These are phyloP conservation scores for Epichloe sibirici DNA, from an alignment of 2,329 filamentous ascomycete species.

Conservation along the genomic window DNA sequence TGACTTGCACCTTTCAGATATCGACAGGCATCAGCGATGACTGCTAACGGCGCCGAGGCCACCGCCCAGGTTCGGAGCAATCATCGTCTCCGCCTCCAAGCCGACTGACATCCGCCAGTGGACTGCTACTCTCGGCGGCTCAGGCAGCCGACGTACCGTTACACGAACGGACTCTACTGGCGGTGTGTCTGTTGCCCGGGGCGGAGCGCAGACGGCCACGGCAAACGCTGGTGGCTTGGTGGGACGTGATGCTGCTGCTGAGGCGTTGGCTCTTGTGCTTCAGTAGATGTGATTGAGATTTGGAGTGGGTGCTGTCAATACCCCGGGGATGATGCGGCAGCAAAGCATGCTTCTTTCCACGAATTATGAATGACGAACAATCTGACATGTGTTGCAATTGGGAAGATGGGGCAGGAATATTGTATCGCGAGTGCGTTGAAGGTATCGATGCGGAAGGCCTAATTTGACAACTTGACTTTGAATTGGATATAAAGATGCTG, in stretches of 20 bases:
- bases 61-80: constrained; percentile 14
- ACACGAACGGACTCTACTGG: not conserved
- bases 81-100: constrained; percentile 20
- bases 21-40: too few relatives aligned
- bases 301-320: too few relatives aligned
- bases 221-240: not conserved
- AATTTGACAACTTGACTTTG: too few relatives aligned
- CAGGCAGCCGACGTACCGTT: not conserved
- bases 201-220: not conserved
- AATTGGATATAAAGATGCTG: too few relatives aligned
- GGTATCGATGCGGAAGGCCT: too few relatives aligned
- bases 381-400: too few relatives aligned
- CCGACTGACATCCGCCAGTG: constrained; percentile 22
- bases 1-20: too few relatives aligned
- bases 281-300: not conserved
- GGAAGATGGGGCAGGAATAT: too few relatives aligned
- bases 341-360: too few relatives aligned
- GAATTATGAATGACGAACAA: too few relatives aligned
- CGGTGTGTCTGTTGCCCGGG: not conserved
- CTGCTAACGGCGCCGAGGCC: constrained; percentile 16
- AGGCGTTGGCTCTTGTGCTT: not conserved
- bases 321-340: too few relatives aligned
- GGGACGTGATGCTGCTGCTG: not conserved
- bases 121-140: constrained; percentile 20
- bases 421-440: too few relatives aligned